Percentiles rank a stretch among this genome's conserved stretches.
These are phyloP conservation scores for Phalaenopsis equestris DNA, from an alignment of 106 monocot genomes.

Conservation along the genomic window DNA sequence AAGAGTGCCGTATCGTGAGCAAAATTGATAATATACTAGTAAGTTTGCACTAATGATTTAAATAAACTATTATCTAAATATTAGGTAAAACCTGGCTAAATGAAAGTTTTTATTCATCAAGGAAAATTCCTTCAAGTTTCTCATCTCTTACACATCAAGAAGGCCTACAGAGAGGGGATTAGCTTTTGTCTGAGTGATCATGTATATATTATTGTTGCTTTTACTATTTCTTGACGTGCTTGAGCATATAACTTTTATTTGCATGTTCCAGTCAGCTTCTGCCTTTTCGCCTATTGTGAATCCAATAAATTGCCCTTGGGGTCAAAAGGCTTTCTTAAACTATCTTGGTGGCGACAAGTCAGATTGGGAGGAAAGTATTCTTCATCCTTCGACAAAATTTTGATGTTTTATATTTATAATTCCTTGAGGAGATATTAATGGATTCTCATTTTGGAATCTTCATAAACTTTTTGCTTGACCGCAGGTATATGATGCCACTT, in stretches of 20 bases:
- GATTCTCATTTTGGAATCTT: background rate
- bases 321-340: constrained; percentile 94
- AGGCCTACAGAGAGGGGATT: no score
- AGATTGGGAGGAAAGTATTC: constrained; percentile 72
- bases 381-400: background rate
- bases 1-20: no score
- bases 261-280: constrained; percentile 64
- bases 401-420: background rate
- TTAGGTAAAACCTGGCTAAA: no score
- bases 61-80: no score
- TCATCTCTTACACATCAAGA: no score
- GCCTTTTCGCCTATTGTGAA: constrained; percentile 87
- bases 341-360: constrained; percentile 65
- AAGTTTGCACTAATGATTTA: no score
- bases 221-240: background rate
- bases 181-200: no score
- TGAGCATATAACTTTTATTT: constrained; percentile 5
- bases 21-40: no score
- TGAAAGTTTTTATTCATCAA: no score
- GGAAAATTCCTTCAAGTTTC: no score
- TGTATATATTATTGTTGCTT: no score
- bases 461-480: constrained; percentile 4
- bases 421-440: background rate
- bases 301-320: constrained; percentile 91
- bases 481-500: constrained; percentile 95